phyloP scores from a whole-genome alignment of 345 rosid species.

The Salix suchowensis region DNA sequence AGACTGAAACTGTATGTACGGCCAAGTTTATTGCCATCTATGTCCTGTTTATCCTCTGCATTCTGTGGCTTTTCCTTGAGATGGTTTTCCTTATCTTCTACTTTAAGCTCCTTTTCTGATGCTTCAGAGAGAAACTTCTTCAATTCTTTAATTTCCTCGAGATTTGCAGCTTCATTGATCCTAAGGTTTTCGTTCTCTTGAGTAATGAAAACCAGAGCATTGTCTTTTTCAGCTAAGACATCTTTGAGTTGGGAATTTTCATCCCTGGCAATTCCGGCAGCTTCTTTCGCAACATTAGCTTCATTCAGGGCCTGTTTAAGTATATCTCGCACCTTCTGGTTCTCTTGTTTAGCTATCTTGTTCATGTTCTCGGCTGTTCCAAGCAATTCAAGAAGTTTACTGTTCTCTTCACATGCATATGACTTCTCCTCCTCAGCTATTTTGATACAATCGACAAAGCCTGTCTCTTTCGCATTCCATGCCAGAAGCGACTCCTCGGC shows the following conservation, averaged over 20 bases:
- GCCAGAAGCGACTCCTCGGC: conserved; percentile 73
- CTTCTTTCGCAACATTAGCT: conserved; percentile 83
- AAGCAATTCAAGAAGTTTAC: conserved; percentile 42
- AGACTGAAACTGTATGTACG: conserved; percentile 47
- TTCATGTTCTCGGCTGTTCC: conserved; percentile 37
- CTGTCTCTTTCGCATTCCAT: conserved; percentile 77
- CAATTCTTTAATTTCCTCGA: conserved; percentile 56
- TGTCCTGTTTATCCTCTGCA: conserved; percentile 25
- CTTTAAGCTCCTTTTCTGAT: conserved; percentile 16
- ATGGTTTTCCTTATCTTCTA: conserved; percentile 17
- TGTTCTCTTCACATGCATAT: conserved; percentile 45
- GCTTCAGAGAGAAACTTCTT: conserved; percentile 46
- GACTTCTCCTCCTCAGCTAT: conserved; percentile 70
- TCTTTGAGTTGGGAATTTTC: conserved; percentile 81
- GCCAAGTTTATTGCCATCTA: conserved; percentile 30
- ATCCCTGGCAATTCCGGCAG: conserved; percentile 58
- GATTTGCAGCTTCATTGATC: conserved; percentile 51
- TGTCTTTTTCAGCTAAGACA: conserved; percentile 51
- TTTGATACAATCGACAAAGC: conserved; percentile 59
- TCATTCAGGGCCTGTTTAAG: conserved; percentile 85
- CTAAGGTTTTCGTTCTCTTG: conserved; percentile 58
- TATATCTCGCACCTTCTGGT: conserved; percentile 57
- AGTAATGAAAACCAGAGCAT: conserved; percentile 47
- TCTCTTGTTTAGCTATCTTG: conserved; percentile 56
- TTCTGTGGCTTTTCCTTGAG: conserved; percentile 23